Conservation (phyloP, 2,329 filamentous ascomycete species). For the Colletotrichum falcatum region DNA sequence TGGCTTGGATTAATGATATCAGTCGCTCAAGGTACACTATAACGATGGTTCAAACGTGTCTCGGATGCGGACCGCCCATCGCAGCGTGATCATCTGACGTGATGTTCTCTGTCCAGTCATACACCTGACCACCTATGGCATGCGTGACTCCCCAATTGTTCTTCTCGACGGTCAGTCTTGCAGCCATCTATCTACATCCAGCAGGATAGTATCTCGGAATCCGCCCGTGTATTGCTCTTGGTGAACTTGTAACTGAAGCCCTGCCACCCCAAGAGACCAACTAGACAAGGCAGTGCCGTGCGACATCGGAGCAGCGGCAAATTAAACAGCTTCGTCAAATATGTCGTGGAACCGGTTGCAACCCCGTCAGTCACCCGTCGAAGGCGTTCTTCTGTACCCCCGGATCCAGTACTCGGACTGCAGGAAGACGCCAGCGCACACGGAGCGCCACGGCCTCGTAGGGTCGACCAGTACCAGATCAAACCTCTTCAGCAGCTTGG, state of each 20-base stretch:
- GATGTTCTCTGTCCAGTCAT: background rate
- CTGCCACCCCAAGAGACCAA: background rate
- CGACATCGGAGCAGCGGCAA: background rate
- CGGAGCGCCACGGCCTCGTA: conserved; percentile 46
- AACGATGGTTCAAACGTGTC: background rate
- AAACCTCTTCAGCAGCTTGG: conserved; percentile 47
- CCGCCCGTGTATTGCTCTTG: background rate
- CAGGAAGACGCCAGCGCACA: conserved; percentile 4
- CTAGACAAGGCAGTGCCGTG: background rate
- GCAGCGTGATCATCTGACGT: background rate
- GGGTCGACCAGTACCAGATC: conserved; percentile 49
- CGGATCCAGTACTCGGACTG: conserved; percentile 17
- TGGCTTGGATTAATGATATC: background rate
- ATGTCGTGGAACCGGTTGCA: background rate
- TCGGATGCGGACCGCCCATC: too few relatives aligned
- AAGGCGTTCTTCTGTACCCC: background rate
- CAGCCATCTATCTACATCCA: background rate
- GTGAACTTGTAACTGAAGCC: too few relatives aligned
- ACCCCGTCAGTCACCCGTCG: background rate
- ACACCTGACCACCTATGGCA: background rate
- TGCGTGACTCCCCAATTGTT: background rate
- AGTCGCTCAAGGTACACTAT: background rate
- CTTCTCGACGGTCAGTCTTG: background rate
- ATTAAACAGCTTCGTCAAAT: too few relatives aligned
- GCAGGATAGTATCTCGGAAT: background rate